A percentile compares a stretch with the other conserved stretches of the same genome.
phyloP scores from a whole-genome alignment of 78 protist species.

The Tieghemostelium lacteum region DNA sequence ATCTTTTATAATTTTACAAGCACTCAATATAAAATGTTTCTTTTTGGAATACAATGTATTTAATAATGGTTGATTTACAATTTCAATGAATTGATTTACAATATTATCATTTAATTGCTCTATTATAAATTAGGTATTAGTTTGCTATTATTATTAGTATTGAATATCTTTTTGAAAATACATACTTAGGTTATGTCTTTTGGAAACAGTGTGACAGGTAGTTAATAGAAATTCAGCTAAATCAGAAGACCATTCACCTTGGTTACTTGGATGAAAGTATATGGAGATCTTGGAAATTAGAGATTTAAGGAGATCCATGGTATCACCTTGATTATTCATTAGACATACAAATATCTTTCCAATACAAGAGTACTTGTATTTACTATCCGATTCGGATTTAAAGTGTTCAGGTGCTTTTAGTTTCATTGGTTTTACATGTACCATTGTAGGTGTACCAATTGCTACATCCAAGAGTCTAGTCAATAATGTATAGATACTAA shows the following conservation, averaged over 20 bases:
- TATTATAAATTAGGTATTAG: background rate
- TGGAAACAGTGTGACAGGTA: background rate
- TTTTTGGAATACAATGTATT: conserved; percentile 45
- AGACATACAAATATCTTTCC: conserved; percentile 10
- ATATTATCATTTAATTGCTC: conserved; percentile 14
- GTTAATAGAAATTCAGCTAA: conserved; percentile 16
- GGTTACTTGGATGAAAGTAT: conserved; percentile 59
- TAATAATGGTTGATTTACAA: conserved; percentile 12
- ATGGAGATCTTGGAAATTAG: conserved; percentile 4
- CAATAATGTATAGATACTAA: conserved; percentile 7
- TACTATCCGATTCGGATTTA: background rate
- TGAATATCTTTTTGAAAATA: background rate
- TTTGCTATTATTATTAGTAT: background rate
- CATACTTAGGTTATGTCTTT: conserved; percentile 26
- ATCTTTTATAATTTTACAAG: conserved; percentile 58
- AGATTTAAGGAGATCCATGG: conserved; percentile 6
- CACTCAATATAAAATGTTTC: conserved; percentile 18
- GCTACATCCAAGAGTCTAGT: conserved; percentile 22
- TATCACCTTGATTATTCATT: background rate
- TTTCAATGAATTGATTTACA: conserved; percentile 24
- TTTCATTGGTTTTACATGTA: conserved; percentile 21
- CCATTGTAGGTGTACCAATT: conserved; percentile 18
- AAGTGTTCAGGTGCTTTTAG: background rate
- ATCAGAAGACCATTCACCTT: conserved; percentile 35
- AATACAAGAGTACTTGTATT: conserved; percentile 1